Conservation (phyloP, 371 early-diverging fungal genomes). For the Rhizopus arrhizus region DNA sequence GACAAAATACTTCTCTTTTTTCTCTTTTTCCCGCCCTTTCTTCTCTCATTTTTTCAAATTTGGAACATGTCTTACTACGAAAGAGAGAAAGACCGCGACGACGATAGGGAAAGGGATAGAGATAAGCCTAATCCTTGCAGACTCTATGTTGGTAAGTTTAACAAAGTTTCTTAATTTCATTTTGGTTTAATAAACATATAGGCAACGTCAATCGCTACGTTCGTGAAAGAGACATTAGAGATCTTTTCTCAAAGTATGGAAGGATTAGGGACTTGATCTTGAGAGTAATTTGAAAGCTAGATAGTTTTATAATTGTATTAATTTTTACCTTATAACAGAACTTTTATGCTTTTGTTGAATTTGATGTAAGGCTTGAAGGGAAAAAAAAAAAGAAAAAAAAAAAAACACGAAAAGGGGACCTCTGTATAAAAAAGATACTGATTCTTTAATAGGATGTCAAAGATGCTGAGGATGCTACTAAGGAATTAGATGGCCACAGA, state of each 20-base stretch:
- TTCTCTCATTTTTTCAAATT: conserved; percentile 8
- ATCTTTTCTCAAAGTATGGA: conserved; percentile 39
- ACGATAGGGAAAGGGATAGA: conserved; percentile 26
- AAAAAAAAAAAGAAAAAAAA: conserved; percentile 1
- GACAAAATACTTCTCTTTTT: neutral
- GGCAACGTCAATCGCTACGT: conserved; percentile 44
- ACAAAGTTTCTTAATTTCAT: too few relatives aligned
- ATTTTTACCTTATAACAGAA: conserved; percentile 22
- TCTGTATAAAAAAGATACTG: too few relatives aligned
- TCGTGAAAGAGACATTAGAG: conserved; percentile 41
- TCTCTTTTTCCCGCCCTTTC: neutral
- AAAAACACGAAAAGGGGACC: neutral
- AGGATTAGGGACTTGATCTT: conserved; percentile 33
- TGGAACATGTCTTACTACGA: conserved; percentile 25
- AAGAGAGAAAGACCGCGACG: conserved; percentile 22
- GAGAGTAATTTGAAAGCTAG: conserved; percentile 21
- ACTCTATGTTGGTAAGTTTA: conserved; percentile 44
- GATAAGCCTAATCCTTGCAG: conserved; percentile 35
- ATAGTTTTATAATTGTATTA: conserved; percentile 28
- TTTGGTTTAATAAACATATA: conserved; percentile 4
- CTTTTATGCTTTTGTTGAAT: conserved; percentile 58
- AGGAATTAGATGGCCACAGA: conserved; percentile 64
- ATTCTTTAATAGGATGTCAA: conserved; percentile 25
- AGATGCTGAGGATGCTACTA: conserved; percentile 79
- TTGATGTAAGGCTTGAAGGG: conserved; percentile 41